phyloP scores from a whole-genome alignment of 768 basidiomycete species.

The Tephrocybe sp. region DNA sequence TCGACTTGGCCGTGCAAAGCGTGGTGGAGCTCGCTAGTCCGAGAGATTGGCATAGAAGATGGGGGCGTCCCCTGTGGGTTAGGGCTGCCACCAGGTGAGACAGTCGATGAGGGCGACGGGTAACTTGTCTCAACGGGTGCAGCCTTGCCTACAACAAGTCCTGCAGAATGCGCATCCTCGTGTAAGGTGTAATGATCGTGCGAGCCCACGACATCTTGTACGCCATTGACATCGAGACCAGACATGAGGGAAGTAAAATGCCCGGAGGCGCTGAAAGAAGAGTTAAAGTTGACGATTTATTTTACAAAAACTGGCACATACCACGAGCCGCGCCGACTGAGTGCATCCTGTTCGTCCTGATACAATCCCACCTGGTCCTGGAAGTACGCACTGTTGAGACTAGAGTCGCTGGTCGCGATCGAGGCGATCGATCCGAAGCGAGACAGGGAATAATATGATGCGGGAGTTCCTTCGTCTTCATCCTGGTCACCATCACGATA shows the following conservation, averaged over 20 bases:
- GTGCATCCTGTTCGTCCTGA: slow-evolving; percentile 24
- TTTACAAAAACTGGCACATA: slow-evolving; percentile 26
- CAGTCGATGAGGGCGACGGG: slow-evolving; percentile 44
- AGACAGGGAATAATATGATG: slow-evolving; percentile 49
- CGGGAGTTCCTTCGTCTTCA: slow-evolving; percentile 48
- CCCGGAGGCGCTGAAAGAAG: slow-evolving; percentile 30
- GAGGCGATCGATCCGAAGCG: slow-evolving; percentile 65
- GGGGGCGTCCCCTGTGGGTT: slow-evolving; percentile 19
- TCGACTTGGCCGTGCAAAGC: slow-evolving; percentile 31
- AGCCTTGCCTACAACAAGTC: slow-evolving; percentile 10
- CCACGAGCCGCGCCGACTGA: slow-evolving; percentile 42
- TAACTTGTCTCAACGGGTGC: slow-evolving; percentile 19
- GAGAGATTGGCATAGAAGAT: slow-evolving; percentile 27
- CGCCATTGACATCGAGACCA: slow-evolving; percentile 37
- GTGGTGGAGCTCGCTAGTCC: slow-evolving; percentile 35
- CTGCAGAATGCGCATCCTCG: slow-evolving; percentile 21
- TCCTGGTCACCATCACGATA: slow-evolving; percentile 53
- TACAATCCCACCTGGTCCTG: slow-evolving; percentile 43
- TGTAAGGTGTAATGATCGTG: slow-evolving; percentile 24
- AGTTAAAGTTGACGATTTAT: slow-evolving; percentile 7
- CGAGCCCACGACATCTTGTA: slow-evolving; percentile 17
- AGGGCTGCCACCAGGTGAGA: slow-evolving; percentile 39
- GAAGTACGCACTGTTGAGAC: slow-evolving; percentile 49
- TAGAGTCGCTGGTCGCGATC: slow-evolving; percentile 60
- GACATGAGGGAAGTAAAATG: slow-evolving; percentile 44